phyloP scores from a whole-genome alignment of 2,329 filamentous ascomycete genomes.

The Malbranchea zuffiana region DNA sequence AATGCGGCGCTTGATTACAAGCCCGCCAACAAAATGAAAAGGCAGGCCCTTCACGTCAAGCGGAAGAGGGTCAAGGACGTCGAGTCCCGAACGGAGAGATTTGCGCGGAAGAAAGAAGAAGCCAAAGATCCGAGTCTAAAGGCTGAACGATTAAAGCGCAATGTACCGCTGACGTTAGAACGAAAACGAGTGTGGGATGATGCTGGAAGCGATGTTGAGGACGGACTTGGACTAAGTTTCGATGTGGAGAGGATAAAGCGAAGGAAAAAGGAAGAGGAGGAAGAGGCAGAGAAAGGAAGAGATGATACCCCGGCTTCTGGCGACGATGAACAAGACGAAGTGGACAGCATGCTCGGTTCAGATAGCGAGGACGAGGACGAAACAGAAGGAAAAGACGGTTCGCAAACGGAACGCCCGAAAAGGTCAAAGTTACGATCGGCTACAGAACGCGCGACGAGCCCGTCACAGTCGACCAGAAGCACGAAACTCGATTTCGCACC shows the following conservation, averaged over 20 bases:
- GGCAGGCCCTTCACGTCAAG: slow-evolving; percentile 66
- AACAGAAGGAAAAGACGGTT: slow-evolving; percentile 39
- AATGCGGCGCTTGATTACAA: slow-evolving; percentile 43
- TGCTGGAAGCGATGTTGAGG: slow-evolving; percentile 44
- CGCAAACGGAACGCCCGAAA: slow-evolving; percentile 25
- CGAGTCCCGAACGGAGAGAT: slow-evolving; percentile 63
- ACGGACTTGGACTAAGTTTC: slow-evolving; percentile 37
- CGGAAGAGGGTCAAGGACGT: slow-evolving; percentile 68
- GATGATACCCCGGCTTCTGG: slow-evolving; percentile 32
- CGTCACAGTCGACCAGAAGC: slow-evolving; percentile 44
- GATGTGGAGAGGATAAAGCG: slow-evolving; percentile 41
- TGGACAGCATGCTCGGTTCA: slow-evolving; percentile 63
- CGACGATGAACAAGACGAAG: slow-evolving; percentile 46
- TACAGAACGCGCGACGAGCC: slow-evolving; percentile 44
- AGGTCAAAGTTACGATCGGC: slow-evolving; percentile 29
- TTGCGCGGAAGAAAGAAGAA: slow-evolving; percentile 73
- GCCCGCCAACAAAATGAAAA: slow-evolving; percentile 65
- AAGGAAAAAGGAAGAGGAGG: slow-evolving; percentile 37
- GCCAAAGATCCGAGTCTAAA: slow-evolving; percentile 67
- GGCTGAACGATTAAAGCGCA: slow-evolving; percentile 61
- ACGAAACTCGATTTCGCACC: slow-evolving; percentile 52
- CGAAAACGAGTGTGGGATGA: slow-evolving; percentile 86
- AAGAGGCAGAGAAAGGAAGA: slow-evolving; percentile 23
- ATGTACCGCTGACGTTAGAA: slow-evolving; percentile 72
- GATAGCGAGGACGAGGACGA: slow-evolving; percentile 43